phyloP scores from a whole-genome alignment of 129 eudicot species.

The Dittrichia graveolens region DNA sequence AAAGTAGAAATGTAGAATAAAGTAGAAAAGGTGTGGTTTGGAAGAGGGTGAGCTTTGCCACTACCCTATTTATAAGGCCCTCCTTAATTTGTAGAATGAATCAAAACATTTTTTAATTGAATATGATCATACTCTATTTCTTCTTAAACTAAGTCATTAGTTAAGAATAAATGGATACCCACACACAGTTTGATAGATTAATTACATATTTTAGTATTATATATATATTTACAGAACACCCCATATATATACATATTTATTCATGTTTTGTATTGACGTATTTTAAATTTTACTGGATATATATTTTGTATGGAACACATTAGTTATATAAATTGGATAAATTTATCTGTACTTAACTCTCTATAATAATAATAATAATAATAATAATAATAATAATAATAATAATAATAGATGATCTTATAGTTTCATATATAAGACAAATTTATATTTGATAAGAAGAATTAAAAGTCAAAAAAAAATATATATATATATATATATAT shows the following conservation, averaged over 20 bases:
- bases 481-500: not conserved
- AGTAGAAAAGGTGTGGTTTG: conserved; percentile 43
- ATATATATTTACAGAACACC: conserved; percentile 6
- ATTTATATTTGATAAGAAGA: not conserved
- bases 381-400: no score
- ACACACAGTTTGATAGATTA: conserved; percentile 13
- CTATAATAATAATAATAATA: no score
- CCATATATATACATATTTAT: not conserved
- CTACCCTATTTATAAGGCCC: conserved; percentile 58
- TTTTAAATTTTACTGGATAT: not conserved
- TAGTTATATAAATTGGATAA: not conserved
- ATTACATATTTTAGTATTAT: not conserved
- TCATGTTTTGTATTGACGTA: not conserved
- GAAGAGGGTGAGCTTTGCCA: conserved; percentile 55
- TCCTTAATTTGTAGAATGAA: conserved; percentile 25
- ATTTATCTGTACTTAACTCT: no score
- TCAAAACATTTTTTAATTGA: conserved; percentile 6
- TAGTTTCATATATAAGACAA: not conserved
- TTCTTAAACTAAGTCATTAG: not conserved
- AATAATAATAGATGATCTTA: not conserved
- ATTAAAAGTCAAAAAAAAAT: conserved; percentile 30
- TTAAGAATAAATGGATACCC: conserved; percentile 11
- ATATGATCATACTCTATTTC: not conserved
- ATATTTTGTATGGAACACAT: not conserved
- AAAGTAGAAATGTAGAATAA: conserved; percentile 23